Conservation (phyloP, 2,329 filamentous ascomycete species). For the Trichoderma sp. region DNA sequence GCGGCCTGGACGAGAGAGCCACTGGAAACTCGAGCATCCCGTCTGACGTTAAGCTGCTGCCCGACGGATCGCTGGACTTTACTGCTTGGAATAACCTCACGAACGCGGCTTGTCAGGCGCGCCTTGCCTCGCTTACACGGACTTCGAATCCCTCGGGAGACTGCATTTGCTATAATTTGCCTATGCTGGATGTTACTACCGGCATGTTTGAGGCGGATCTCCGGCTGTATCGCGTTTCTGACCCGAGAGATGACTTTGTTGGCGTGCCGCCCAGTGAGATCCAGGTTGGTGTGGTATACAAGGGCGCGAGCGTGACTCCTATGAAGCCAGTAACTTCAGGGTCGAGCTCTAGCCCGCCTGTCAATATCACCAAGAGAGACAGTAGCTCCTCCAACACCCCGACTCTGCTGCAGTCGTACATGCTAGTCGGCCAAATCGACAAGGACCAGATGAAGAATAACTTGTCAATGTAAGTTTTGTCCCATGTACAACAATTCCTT, state of each 20-base stretch:
- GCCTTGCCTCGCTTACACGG: constrained; percentile 53
- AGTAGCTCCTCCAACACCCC: constrained; percentile 27
- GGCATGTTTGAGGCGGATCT: constrained; percentile 76
- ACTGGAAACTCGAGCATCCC: constrained; percentile 23
- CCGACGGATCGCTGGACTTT: constrained; percentile 49
- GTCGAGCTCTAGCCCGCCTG: constrained; percentile 25
- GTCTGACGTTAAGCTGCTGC: constrained; percentile 35
- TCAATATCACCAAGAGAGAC: constrained; percentile 26
- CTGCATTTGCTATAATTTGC: constrained; percentile 79
- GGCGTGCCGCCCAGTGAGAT: constrained; percentile 52
- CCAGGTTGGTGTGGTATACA: constrained; percentile 53
- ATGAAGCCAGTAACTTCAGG: constrained; percentile 21
- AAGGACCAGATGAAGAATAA: constrained; percentile 49
- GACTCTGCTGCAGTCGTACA: constrained; percentile 58
- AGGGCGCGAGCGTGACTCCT: constrained; percentile 44
- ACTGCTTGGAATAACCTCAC: constrained; percentile 56
- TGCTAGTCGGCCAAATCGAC: constrained; percentile 69
- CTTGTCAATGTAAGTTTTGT: constrained; percentile 57
- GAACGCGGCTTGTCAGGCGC: constrained; percentile 55
- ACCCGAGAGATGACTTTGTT: constrained; percentile 52
- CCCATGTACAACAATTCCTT: not conserved
- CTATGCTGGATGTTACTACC: constrained; percentile 62
- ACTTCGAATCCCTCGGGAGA: constrained; percentile 73
- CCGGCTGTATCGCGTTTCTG: constrained; percentile 67
- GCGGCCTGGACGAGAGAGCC: not conserved